Evolutionary conservation across 1,139 yeast genomes (phyloP).

Genomic region (Suhomyces ambrosiae): DNA sequence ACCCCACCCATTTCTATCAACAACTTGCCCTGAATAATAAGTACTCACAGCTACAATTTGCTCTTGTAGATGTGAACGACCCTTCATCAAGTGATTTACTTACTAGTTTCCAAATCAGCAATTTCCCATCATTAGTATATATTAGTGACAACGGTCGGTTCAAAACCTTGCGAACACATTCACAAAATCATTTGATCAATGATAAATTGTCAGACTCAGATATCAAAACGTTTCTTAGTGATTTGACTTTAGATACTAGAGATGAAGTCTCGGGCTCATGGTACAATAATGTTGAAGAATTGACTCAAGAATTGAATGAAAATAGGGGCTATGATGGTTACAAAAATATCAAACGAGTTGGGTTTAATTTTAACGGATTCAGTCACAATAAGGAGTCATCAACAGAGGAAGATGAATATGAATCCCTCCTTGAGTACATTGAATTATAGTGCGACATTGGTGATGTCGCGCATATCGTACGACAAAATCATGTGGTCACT

Average conservation of each 20-base stretch:
- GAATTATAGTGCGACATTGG: constrained; percentile 17
- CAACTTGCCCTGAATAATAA: constrained; percentile 22
- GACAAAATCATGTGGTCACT: neutral
- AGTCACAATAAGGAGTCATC: constrained; percentile 9
- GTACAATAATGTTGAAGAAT: constrained; percentile 20
- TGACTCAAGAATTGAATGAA: constrained; percentile 16
- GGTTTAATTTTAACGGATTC: constrained; percentile 23
- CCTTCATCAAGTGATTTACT: constrained; percentile 24
- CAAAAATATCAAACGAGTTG: constrained; percentile 21
- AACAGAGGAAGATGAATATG: constrained; percentile 23
- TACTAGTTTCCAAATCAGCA: constrained; percentile 29
- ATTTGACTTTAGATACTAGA: constrained; percentile 21
- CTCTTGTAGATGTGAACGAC: constrained; percentile 30
- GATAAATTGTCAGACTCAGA: constrained; percentile 24
- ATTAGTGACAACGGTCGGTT: constrained; percentile 25
- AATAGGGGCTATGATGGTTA: constrained; percentile 12
- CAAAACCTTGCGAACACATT: constrained; percentile 30
- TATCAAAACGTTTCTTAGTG: constrained; percentile 25
- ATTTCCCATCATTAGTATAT: constrained; percentile 38
- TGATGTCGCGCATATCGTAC: neutral
- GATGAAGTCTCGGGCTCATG: constrained; percentile 15
- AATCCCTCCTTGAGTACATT: constrained; percentile 21
- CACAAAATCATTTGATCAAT: constrained; percentile 26
- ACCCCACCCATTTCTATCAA: constrained; percentile 42
- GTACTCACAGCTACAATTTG: constrained; percentile 22